These are phyloP conservation scores for Blastomyces gilchristii DNA, from an alignment of 2,329 filamentous ascomycete species.

Conservation along the genomic window DNA sequence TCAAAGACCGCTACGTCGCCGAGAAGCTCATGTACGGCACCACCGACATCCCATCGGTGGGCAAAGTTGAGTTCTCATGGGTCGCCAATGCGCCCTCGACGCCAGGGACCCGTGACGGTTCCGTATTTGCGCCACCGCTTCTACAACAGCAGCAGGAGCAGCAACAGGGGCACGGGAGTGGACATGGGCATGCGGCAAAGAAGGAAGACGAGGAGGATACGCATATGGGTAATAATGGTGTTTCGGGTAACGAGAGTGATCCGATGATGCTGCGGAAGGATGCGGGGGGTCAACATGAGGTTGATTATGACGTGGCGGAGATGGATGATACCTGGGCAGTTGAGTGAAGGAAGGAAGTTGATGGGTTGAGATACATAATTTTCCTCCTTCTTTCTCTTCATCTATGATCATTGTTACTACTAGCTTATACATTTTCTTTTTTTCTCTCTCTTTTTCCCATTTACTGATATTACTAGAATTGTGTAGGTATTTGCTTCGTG, in stretches of 20 bases:
- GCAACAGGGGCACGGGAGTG: too few species aligned
- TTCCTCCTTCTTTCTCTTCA: neutral
- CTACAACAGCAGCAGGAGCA: neutral
- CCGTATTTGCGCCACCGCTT: conserved; percentile 13
- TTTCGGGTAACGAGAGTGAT: conserved; percentile 16
- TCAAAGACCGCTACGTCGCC: conserved; percentile 43
- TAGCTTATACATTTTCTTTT: too few species aligned
- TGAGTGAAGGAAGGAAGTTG: conserved; percentile 9
- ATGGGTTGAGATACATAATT: neutral
- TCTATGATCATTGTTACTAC: neutral
- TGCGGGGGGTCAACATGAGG: conserved; percentile 26
- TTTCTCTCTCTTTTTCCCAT: too few species aligned
- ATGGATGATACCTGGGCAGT: conserved; percentile 38
- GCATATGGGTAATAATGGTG: conserved; percentile 19
- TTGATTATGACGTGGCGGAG: conserved; percentile 44
- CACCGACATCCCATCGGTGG: conserved; percentile 41
- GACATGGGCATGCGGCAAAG: conserved; percentile 15
- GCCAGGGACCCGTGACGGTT: conserved; percentile 10
- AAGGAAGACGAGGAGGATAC: conserved; percentile 25
- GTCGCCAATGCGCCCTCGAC: conserved; percentile 26
- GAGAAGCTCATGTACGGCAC: conserved; percentile 45
- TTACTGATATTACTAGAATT: too few species aligned
- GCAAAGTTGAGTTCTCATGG: conserved; percentile 48
- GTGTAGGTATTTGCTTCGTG: neutral
- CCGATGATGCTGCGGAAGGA: conserved; percentile 16